Evolutionary conservation across 768 basidiomycete genomes (phyloP).

Genomic region (Rhodotorula graminis): DNA sequence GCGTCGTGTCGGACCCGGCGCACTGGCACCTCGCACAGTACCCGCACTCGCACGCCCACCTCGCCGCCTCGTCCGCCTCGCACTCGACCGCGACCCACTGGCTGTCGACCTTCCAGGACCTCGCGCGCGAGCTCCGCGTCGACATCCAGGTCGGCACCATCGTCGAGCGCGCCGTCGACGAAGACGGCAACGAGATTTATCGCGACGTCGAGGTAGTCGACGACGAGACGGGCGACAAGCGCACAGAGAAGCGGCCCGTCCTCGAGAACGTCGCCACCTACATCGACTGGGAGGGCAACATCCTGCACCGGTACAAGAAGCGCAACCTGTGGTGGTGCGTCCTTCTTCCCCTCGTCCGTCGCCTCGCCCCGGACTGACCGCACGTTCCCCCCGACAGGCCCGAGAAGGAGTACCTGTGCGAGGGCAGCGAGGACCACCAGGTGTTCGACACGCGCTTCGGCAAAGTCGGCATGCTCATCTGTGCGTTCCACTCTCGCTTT

Average conservation of each 20-base stretch:
- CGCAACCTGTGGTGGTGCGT: slow-evolving; percentile 12
- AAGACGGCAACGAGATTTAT: background rate
- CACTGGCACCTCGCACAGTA: slow-evolving; percentile 31
- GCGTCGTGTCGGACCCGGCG: slow-evolving; percentile 19
- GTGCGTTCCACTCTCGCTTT: no score
- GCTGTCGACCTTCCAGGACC: slow-evolving; percentile 24
- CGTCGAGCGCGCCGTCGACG: slow-evolving; percentile 35
- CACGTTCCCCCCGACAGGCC: slow-evolving; percentile 33
- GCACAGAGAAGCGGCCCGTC: slow-evolving; percentile 12
- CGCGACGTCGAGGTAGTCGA: slow-evolving; percentile 4
- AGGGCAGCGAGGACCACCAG: slow-evolving; percentile 30
- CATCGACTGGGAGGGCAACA: slow-evolving; percentile 31
- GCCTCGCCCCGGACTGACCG: no score
- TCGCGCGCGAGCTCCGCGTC: slow-evolving; percentile 34
- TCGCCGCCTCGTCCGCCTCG: background rate
- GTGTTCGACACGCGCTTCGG: slow-evolving; percentile 40
- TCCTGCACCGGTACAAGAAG: slow-evolving; percentile 30
- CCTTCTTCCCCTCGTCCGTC: no score
- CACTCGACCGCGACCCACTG: slow-evolving; percentile 11
- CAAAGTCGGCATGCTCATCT: slow-evolving; percentile 35
- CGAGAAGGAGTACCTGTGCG: slow-evolving; percentile 38
- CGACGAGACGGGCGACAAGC: background rate
- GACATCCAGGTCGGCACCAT: slow-evolving; percentile 42
- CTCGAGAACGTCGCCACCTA: slow-evolving; percentile 41
- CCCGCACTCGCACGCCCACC: slow-evolving; percentile 20